Percentiles rank a stretch among this genome's conserved stretches.
These are phyloP conservation scores for Zygosaccharomyces sapae DNA, from an alignment of 1,139 yeast species.

Conservation along the genomic window DNA sequence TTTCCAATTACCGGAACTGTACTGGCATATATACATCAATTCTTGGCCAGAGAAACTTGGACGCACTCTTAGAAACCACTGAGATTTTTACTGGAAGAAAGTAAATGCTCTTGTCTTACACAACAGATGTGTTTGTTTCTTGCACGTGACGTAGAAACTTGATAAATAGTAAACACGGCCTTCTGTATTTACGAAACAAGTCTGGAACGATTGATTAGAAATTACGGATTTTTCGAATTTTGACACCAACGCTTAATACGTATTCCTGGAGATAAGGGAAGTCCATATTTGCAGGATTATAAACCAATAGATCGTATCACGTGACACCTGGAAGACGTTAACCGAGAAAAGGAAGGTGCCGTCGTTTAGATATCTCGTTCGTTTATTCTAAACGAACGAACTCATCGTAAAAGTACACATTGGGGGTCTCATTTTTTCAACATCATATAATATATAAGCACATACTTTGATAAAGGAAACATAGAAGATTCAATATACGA, in stretches of 20 bases:
- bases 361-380: background rate
- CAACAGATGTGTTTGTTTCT: too few species aligned
- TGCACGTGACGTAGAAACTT: slow-evolving; percentile 2
- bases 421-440: background rate
- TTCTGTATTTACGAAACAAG: too few species aligned
- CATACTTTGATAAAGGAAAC: background rate
- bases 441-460: background rate
- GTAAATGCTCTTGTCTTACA: too few species aligned
- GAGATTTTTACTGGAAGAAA: background rate
- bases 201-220: too few species aligned
- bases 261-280: too few species aligned
- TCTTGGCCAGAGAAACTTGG: background rate
- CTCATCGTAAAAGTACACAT: background rate
- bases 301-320: too few species aligned
- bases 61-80: background rate
- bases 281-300: too few species aligned
- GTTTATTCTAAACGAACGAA: background rate
- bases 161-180: too few species aligned
- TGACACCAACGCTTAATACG: too few species aligned
- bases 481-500: background rate
- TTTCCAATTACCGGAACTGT: background rate
- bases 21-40: background rate
- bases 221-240: too few species aligned
- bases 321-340: too few species aligned
- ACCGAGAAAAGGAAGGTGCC: background rate